Percentiles rank a stretch among this genome's conserved stretches.
phyloP scores from a whole-genome alignment of 139 green algal genomes.

The Chlorella sp. region DNA sequence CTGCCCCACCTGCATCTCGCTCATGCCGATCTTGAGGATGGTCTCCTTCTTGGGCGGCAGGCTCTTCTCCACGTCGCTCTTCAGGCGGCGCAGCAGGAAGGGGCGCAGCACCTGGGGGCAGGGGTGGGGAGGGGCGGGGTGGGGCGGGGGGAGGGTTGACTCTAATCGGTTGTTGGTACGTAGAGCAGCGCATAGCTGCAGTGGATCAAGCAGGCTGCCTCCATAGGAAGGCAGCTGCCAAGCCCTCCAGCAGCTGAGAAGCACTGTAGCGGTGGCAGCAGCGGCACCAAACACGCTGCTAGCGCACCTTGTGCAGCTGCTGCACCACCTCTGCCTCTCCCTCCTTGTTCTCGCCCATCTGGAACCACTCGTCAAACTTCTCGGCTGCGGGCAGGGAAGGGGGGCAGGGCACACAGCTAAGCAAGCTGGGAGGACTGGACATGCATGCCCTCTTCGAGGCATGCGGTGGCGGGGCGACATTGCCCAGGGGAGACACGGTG shows the following conservation, averaged over 20 bases:
- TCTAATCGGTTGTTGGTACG: no score
- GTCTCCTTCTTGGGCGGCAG: conserved; percentile 99
- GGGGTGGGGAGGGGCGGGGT: background rate
- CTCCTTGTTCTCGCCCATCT: conserved; percentile 65
- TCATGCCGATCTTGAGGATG: conserved; percentile 99
- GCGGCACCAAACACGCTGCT: no score
- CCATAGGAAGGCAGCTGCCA: no score
- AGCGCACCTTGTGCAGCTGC: conserved; percentile 95
- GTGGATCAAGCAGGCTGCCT: no score
- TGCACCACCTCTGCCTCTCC: conserved; percentile 91
- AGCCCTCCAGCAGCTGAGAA: no score
- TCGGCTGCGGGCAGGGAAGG: conserved; percentile 61
- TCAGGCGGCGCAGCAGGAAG: conserved; percentile 97
- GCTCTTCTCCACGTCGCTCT: conserved; percentile 96
- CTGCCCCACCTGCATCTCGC: conserved; percentile 84
- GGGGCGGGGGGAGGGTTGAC: no score
- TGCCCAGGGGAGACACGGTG: background rate
- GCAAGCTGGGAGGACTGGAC: no score
- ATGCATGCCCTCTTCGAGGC: no score
- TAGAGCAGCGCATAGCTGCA: no score
- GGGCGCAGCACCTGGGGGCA: conserved; percentile 83
- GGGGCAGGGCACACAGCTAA: background rate
- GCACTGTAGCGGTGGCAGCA: no score
- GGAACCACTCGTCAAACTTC: conserved; percentile 99
- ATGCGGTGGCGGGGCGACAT: no score